Evolutionary conservation across 1,139 yeast species (phyloP), one percentile per base, ranked within the genome.

Genomic region (Suhomyces bolitotheri): DNA sequence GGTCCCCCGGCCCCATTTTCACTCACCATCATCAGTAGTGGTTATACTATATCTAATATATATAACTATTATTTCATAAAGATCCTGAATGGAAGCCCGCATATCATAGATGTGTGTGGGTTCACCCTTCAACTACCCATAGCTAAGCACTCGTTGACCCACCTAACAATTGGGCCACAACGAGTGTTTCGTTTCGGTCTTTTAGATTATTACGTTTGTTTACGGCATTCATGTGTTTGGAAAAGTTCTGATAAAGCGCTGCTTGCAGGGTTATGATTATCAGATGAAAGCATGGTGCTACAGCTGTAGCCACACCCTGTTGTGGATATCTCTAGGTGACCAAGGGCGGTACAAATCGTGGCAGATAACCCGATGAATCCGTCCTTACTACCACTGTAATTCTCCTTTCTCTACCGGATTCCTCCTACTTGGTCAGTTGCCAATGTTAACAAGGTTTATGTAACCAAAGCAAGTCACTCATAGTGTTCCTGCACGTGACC

Each of bases 251-350:
- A 34, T 47, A 41, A 36, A 33, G 40, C 27, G 42, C 40, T 27
- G 38, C 39, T 25, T 16, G 34, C 31, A 24, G 44, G 25, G 39
- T 37, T 26, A 31, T 47, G 47, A 40, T 42, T 44, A 46, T 29
- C 50, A 50, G 58, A 56, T 56, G 45, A 47, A 51, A 43, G 52
- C 61, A 54, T 53, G 58, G 53, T 56, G 61, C 61, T 55, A 56
- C 57, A 56, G 48, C 13, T 43, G 37, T 41, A 37, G 39, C 11
- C 24, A 17, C 20, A 17, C 6, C 20, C 8, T n/a, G n/a, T n/a
- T n/a, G n/a, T n/a, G n/a, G n/a, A n/a, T n/a, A n/a, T n/a, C n/a
- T n/a, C n/a, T n/a, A n/a, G n/a, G n/a, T n/a, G n/a, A n/a, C n/a
- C n/a, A n/a, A n/a, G n/a, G n/a, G n/a, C n/a, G n/a, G n/a, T n/a